Evolutionary conservation across 2,329 filamentous ascomycete genomes (phyloP).

Genomic region (Colletotrichum spinosum): DNA sequence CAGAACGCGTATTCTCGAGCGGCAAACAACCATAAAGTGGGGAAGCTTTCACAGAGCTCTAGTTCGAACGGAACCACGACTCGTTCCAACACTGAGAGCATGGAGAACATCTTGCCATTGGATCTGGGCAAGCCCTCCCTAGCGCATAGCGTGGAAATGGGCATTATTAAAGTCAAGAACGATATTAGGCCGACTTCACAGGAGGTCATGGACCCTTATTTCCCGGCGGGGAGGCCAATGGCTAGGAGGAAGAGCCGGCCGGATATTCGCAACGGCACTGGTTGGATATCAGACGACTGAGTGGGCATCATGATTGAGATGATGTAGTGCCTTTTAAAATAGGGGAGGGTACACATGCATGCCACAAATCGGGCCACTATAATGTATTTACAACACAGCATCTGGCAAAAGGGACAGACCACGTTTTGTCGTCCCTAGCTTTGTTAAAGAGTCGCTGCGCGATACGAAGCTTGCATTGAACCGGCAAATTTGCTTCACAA

Average conservation of each 20-base stretch:
- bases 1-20: conserved; percentile 28
- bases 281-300: conserved; percentile 31
- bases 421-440: conserved; percentile 5
- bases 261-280: conserved; percentile 17
- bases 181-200: conserved; percentile 17
- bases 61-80: conserved; percentile 18
- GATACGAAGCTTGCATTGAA: conserved; percentile 9
- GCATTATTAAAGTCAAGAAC: conserved; percentile 31
- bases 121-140: conserved; percentile 26
- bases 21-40: conserved; percentile 2
- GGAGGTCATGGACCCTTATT: conserved; percentile 31
- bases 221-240: conserved; percentile 29
- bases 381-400: conserved; percentile 27
- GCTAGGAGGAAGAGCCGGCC: conserved; percentile 21
- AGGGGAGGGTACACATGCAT: conserved; percentile 12
- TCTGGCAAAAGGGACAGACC: conserved; percentile 9
- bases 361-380: neutral
- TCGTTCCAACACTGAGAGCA: conserved; percentile 24
- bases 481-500: conserved; percentile 21
- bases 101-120: conserved; percentile 30
- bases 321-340: neutral
- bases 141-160: conserved; percentile 33
- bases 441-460: conserved; percentile 10
- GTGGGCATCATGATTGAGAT: neutral
- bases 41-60: conserved; percentile 25